Percentiles rank a stretch among this genome's conserved stretches.
Evolutionary conservation across 352 stramenopile genomes (phyloP).

Genomic region (Phytophthora nicotianae): DNA sequence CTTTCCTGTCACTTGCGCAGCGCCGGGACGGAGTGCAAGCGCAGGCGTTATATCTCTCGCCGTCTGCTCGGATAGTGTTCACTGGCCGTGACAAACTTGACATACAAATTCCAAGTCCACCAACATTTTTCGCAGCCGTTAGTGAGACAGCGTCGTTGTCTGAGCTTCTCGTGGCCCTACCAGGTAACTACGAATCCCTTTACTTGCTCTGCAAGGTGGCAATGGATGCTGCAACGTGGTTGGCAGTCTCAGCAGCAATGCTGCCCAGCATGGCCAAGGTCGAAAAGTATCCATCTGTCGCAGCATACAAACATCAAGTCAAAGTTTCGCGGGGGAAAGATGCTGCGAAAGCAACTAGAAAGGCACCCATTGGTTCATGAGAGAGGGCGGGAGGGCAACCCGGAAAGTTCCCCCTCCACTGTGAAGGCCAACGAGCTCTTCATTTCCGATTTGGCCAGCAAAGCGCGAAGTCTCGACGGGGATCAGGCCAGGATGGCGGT

Average conservation of each 20-base stretch:
- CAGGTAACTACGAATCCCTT: not conserved
- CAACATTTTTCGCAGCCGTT: slow-evolving; percentile 12
- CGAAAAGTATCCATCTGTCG: slow-evolving; percentile 12
- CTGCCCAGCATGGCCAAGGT: slow-evolving; percentile 16
- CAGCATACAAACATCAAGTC: slow-evolving; percentile 15
- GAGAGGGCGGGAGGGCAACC: slow-evolving; percentile 24
- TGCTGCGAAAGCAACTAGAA: slow-evolving; percentile 5
- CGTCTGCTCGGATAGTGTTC: slow-evolving; percentile 28
- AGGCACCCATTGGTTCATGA: slow-evolving; percentile 13
- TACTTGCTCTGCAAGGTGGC: too few species aligned
- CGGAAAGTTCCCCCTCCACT: slow-evolving; percentile 17
- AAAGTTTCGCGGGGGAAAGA: slow-evolving; percentile 10
- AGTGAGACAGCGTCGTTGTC: slow-evolving; percentile 21
- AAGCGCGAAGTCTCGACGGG: slow-evolving; percentile 32
- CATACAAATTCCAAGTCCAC: slow-evolving; percentile 25
- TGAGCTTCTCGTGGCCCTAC: not conserved
- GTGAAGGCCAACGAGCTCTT: not conserved
- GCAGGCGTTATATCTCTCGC: not conserved
- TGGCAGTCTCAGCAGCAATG: not conserved
- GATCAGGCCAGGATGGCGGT: slow-evolving; percentile 42
- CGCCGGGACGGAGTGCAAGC: slow-evolving; percentile 6
- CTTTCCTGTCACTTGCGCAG: slow-evolving; percentile 36
- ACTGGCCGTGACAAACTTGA: not conserved
- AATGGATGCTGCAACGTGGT: too few species aligned
- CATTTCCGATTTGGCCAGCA: slow-evolving; percentile 51